Evolutionary conservation across 2,329 filamentous ascomycete species (phyloP).

Genomic region (Arthrobotrys sphaeroides): DNA sequence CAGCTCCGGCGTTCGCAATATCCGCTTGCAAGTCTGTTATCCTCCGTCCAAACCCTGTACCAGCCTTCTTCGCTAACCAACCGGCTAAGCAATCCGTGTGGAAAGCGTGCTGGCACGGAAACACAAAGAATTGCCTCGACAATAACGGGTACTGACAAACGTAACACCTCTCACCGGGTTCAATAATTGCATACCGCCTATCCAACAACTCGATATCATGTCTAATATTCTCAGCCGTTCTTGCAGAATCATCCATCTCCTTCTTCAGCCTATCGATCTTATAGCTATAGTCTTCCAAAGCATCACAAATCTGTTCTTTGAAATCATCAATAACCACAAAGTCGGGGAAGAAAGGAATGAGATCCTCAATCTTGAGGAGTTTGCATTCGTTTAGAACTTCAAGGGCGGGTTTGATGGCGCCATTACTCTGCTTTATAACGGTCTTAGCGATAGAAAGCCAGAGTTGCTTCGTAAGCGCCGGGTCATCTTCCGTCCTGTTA

Average conservation of each 20-base stretch:
- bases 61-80: slow-evolving; percentile 83
- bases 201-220: slow-evolving; percentile 86
- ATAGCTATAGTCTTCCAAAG: slow-evolving; percentile 89
- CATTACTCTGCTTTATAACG: slow-evolving; percentile 84
- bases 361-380: slow-evolving; percentile 89
- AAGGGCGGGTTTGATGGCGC: slow-evolving; percentile 85
- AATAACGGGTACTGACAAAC: slow-evolving; percentile 85
- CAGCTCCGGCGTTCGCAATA: slow-evolving; percentile 77
- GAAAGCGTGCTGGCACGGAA: slow-evolving; percentile 97
- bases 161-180: slow-evolving; percentile 94
- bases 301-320: slow-evolving; percentile 95
- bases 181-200: slow-evolving; percentile 91
- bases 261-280: slow-evolving; percentile 87
- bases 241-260: slow-evolving; percentile 94
- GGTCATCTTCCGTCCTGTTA: slow-evolving; percentile 81
- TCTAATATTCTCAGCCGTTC: slow-evolving; percentile 89
- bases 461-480: slow-evolving; percentile 85
- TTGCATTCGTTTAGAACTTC: slow-evolving; percentile 93
- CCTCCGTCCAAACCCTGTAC: slow-evolving; percentile 76
- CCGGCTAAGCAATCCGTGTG: slow-evolving; percentile 92
- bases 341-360: slow-evolving; percentile 98
- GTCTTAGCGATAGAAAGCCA: slow-evolving; percentile 96
- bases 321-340: slow-evolving; percentile 99
- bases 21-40: slow-evolving; percentile 87
- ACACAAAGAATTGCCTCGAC: slow-evolving; percentile 94